Base-by-base conservation (phyloP, 495 filamentous ascomycete species). In the Lichenothelia convexa region DNA sequence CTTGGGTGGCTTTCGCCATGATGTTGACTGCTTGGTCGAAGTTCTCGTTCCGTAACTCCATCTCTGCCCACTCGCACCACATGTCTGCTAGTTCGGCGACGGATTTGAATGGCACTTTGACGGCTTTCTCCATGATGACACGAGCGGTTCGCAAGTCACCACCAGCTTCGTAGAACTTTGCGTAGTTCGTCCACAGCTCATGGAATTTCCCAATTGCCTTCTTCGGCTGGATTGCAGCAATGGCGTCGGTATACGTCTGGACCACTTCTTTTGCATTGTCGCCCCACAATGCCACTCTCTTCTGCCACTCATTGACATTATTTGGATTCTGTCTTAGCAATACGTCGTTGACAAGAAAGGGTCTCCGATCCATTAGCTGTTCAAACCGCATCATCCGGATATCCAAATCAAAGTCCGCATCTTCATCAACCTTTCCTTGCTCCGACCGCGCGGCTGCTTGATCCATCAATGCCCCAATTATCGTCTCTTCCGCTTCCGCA, bases 11-110 rank as follows among this genome's bases (percentile, higher is more conserved):
- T 54, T 93, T 94, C 16, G 82, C 81, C 89, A 95, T 94, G 55
- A 99, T 81, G 38, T 76, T 73, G 38, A 94, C 79, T 9, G 89
- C 91, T 42, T 76, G 72, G 51, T 99, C 89, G 47, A 95, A 93
- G 54, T 95, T 89, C 47, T 99, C 84, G 41, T 79, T 80, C 18
- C 91, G 78, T 19, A 95, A 65, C 52, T 99, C 89, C 80, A 99
- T 80, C 55, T 95, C 87, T 8, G 89, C 86, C 85, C 85, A 95
- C 60, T 93, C 85, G 44, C 86, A 87, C 91, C 91, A 99, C 65
- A 84, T 91, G 45, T 95, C 89, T 29, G 91, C 91, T 23, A 95
- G 69, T 54, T 99, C 91, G 24, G 78, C 75, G 15, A 94, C 85
- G 2, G 83, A 85, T 48, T 91, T 93, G 64, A 86, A 95, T 4